A percentile compares a stretch with the other conserved stretches of the same genome.
These are phyloP conservation scores for Penicillium griseofulvum DNA, from an alignment of 2,329 filamentous ascomycete genomes.

Conservation along the genomic window DNA sequence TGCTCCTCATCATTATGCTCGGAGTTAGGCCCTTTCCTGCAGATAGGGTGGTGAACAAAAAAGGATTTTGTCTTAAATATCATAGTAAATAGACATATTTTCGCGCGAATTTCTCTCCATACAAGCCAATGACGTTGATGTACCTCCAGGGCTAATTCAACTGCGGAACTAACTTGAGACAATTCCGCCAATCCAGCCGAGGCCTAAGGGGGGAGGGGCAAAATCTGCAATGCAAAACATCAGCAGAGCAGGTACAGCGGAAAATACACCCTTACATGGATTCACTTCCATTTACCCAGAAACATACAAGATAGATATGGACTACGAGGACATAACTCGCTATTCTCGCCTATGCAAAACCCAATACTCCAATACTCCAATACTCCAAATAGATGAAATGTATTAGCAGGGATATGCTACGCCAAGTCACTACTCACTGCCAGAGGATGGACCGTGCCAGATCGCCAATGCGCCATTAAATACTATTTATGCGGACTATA, in stretches of 20 bases:
- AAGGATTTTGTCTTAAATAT: constrained; percentile 10
- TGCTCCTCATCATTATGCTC: constrained; percentile 17
- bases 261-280: neutral
- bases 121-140: neutral
- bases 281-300: neutral
- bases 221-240: constrained; percentile 12
- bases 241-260: neutral
- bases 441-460: constrained; percentile 6
- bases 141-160: neutral
- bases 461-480: constrained; percentile 11
- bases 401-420: neutral
- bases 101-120: neutral
- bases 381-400: neutral
- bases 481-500: neutral
- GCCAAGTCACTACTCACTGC: constrained; percentile 3
- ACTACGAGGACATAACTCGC: neutral
- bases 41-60: constrained; percentile 18
- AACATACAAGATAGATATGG: too few relatives aligned
- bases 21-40: constrained; percentile 17
- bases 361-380: neutral
- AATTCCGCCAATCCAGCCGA: neutral
- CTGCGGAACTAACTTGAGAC: constrained; percentile 1
- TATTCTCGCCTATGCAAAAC: neutral
- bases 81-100: constrained; percentile 11
- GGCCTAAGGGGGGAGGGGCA: constrained; percentile 2